Evolutionary conservation across 2,329 filamentous ascomycete genomes (phyloP), one percentile per base, ranked within the genome.

Genomic region (Stagonosporopsis cucurbitacearum): DNA sequence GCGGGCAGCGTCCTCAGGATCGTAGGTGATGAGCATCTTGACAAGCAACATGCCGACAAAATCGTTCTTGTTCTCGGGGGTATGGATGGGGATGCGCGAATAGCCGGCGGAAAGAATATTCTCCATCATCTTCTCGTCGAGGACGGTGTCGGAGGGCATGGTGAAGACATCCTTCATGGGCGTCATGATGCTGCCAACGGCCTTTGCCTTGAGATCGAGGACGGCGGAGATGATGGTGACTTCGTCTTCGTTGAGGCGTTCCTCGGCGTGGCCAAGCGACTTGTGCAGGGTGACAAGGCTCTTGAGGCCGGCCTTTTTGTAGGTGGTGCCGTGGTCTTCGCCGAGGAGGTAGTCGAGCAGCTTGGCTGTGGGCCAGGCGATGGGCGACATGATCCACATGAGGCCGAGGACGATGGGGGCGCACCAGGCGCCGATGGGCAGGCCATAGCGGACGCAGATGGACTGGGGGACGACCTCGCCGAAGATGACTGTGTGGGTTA

Each of bases 161-260:
- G 90, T 94, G 73, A 96, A 99, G 44, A 98, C 95, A 72, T 99
- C 93, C 41, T 91, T 88, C 90, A 99, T 98, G 0, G 95, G 95
- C 0, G 96, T 99, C 95, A 99, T 99, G 72, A 99, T 96, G 70
- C 87, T 90, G 40, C 91, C 92, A 6, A 99, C 93, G 0, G 94
- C 84, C 79, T 99, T 99, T 65, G 95, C 93, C 79, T 98, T 99
- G 63, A 99, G 82, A 72, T 99, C 95, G 54, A 99, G 80, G 13
- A 98, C 95, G 33, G 95, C 94, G 64, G 91, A 96, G 76, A 99
- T 99, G 74, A 99, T 99, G 57, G 95, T 98, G 63, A 99, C 95
- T 76, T 99, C 95, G 71, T 99, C 95, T 65, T 96, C 90, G 76
- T 97, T 98, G 50, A 99, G 81, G 54, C 95, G 89, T 71, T 99